Base-by-base conservation (phyloP, 2,329 filamentous ascomycete genomes). In the Exserohilum rostratum region DNA sequence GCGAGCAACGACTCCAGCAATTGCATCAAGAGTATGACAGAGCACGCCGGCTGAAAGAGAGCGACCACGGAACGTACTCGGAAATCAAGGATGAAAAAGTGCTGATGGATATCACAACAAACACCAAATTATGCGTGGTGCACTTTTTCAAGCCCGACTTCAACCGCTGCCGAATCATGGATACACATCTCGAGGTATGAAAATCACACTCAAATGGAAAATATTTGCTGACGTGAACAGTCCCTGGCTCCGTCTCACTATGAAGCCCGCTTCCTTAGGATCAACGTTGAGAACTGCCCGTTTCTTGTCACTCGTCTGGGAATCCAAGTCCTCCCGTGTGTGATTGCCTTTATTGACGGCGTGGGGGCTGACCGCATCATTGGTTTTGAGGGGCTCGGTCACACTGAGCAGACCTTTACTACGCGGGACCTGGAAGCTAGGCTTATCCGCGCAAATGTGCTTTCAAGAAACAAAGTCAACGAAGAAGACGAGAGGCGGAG, bases 111-210 rank as follows among this genome's bases (percentile, higher is more conserved):
- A 83, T 86, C 59, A 87, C 85, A 7, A 87, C 85, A 6, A 78
- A 79, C 43, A 81, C 80, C 11, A 80, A 83, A 55, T 74, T 81
- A 22, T 86, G 82, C 62, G 78, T 87, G 1, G 82, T 87, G 20
- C 85, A 88, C 68, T 88, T 88, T 70, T 85, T 82, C 69, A 86
- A 87, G 66, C 79, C 84, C 2, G 85, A 87, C 65, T 88, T 88
- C 71, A 78, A 81, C 17, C 81, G 85, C 50, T 88, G 85, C 71
- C 74, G 76, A 10, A 80, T 85, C 50, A 88, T 88, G 85, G 85
- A 87, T 67, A 76, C 76, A 44, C 83, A 85, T 68, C 76, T 87
- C 10, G 76, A 80, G 44, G 73, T 80, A 50, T 5, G 7, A 59
- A 67, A 62, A 18, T 44, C 18, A 20, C 13, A 13, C 17, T 39